Percentiles rank a stretch among this genome's conserved stretches.
Evolutionary conservation across 371 early-diverging fungal genomes (phyloP).

Genomic region (Circinella minor): DNA sequence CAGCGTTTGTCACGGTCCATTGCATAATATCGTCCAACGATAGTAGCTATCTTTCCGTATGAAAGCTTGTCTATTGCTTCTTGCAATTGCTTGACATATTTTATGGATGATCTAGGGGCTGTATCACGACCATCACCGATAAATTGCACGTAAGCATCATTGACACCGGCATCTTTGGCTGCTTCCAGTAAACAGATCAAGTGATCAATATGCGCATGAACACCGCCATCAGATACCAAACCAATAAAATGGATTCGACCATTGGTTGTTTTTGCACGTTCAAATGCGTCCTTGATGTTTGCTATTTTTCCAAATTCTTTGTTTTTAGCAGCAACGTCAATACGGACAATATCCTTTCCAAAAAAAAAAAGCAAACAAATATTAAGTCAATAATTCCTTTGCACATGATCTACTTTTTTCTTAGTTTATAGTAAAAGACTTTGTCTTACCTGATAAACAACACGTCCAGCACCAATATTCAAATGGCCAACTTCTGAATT

Average conservation of each 20-base stretch:
- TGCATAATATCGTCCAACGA: conserved; percentile 98
- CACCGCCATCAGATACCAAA: conserved; percentile 99
- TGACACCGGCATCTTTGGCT: conserved; percentile 88
- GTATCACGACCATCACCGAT: conserved; percentile 99
- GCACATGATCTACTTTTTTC: no score
- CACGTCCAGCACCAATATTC: conserved; percentile 99
- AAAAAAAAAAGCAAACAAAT: neutral
- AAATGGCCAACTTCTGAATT: conserved; percentile 99
- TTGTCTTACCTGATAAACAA: conserved; percentile 91
- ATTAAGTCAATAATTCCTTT: neutral
- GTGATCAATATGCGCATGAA: conserved; percentile 98
- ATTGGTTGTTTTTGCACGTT: conserved; percentile 81
- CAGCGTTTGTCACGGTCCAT: conserved; percentile 99
- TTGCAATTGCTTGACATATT: conserved; percentile 75
- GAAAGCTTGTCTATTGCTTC: conserved; percentile 64
- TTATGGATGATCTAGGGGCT: conserved; percentile 85
- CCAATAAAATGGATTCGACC: conserved; percentile 97
- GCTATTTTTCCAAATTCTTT: conserved; percentile 71
- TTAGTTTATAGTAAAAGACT: neutral
- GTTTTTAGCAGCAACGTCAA: conserved; percentile 88
- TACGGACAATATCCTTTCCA: conserved; percentile 93
- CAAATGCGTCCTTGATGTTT: conserved; percentile 83
- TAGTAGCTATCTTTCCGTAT: conserved; percentile 91
- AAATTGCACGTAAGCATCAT: conserved; percentile 93
- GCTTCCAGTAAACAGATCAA: conserved; percentile 82